Base-by-base conservation (phyloP, 345 rosid genomes). In the Melaleuca quinquenervia region DNA sequence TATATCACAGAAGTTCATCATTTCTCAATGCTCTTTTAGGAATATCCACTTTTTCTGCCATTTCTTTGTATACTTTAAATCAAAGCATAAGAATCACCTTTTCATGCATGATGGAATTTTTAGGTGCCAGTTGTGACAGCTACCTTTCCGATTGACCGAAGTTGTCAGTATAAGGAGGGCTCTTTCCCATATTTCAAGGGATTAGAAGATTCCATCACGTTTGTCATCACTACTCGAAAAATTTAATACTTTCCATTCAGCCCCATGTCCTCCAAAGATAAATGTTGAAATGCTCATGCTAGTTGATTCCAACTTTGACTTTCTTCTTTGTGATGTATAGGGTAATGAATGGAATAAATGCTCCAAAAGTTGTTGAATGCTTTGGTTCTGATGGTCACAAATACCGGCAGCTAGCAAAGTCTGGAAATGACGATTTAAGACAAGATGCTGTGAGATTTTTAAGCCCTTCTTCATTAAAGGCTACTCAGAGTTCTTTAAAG, bases 81-180 rank as follows among this genome's bases (percentile, higher is more conserved):
- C 2, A 32, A 18, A 32, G 78, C 48, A 70, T 50, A 48, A 16
- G 7, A 26, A 50, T 82, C 41, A 83, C 49, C 62, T 54, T 83
- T 83, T 29, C 85, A 24, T 82, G 21, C 26, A 82, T 51, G 84
- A 82, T 82, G 36, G 41, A 56, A 22, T n/a, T 82, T 26, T 60
- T 26, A 97, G 99, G 98, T 97, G 52, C 99, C 99, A 88, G 99
- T 96, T 62, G 94, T 94, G 84, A 97, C 99, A 75, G 99, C 99
- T 85, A 90, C 91, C 83, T 87, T 96, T 88, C 94, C 96, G 70
- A 92, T 97, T 88, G 96, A 97, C 64, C 93, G 90, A 74, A 91
- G 91, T 89, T 97, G 98, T 90, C 92, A 92, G 85, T 97, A 97
- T 89, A 85, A 15, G 84, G 95, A 93, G 90, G 98, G 96, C 88